Evolutionary conservation across 345 rosid genomes (phyloP), one percentile per base, ranked within the genome.

Genomic region (Isatis tinctoria): DNA sequence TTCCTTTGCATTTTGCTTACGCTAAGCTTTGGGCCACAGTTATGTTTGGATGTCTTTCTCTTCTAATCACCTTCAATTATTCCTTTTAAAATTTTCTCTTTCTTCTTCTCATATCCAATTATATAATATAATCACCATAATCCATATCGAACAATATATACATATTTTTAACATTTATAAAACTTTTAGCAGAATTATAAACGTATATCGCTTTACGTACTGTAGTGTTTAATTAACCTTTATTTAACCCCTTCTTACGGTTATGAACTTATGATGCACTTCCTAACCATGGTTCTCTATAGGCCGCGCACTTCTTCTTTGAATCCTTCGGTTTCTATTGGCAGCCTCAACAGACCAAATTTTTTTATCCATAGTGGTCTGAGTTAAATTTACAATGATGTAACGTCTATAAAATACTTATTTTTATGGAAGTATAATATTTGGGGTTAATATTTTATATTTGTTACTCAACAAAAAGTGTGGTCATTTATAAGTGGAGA

Each of bases 1-100:
- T 16, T 53, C 30, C n/a, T 33, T 53, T 43, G 59, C 58, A 69
- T 61, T 53, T 62, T 69, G 57, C 41, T 69, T 62, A 61, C 70
- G 64, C 53, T 69, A 60, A 61, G 51, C 54, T 45, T 67, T 52
- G 49, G 68, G 35, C 49, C 74, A 8, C 69, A 52, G 67, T 60
- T 75, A 49, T 75, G 60, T 40, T 9, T 32, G 36, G 16, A 60
- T 18, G 44, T 49, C 43, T 6, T 27, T n/a, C 10, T n/a, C 44
- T 59, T 74, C 67, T 67, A 48, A 47, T 14, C 58, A 74, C 45
- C 39, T 22, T 14, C 40, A 56, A 10, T 56, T 16, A 67, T 36
- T n/a, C 22, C 3, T 53, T 28, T 3, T 13, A 9, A 33, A 16
- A 6, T 1, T 6, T 27, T n/a, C 10, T n/a, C n/a, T n/a, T n/a